These are phyloP conservation scores for Trichoderma asperellum DNA, from an alignment of 2,329 filamentous ascomycete genomes.

Conservation along the genomic window DNA sequence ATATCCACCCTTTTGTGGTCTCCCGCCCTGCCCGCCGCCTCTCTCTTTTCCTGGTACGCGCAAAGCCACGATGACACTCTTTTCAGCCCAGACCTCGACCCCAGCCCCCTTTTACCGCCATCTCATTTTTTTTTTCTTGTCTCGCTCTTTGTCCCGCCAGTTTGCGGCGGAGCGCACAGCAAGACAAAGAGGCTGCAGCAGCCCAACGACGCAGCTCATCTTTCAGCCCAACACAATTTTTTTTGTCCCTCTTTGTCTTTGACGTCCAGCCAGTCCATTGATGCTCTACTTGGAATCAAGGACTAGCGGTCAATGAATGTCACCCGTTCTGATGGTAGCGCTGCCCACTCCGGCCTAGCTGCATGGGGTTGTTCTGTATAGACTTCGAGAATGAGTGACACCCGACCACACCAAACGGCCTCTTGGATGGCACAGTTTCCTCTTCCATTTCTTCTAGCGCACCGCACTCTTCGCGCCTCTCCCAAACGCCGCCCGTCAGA, in stretches of 20 bases:
- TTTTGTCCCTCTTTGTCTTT: not conserved
- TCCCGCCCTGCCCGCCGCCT: not conserved
- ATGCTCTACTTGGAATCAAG: not conserved
- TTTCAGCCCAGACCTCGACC: not conserved
- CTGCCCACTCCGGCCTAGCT: not conserved
- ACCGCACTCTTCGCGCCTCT: too few relatives aligned
- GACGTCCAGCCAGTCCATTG: not conserved
- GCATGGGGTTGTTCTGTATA: not conserved
- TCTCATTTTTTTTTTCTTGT: too few relatives aligned
- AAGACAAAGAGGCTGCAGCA: not conserved
- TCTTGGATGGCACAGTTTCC: not conserved
- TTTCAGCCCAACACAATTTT: conserved; percentile 5
- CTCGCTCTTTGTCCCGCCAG: not conserved
- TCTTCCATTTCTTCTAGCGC: too few relatives aligned
- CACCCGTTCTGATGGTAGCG: not conserved
- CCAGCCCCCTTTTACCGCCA: conserved; percentile 15
- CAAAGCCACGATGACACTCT: not conserved
- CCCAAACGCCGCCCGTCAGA: conserved; percentile 19
- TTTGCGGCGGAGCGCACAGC: not conserved
- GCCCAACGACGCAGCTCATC: conserved; percentile 7
- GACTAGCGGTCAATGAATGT: not conserved
- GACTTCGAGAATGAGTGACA: not conserved
- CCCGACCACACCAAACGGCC: not conserved
- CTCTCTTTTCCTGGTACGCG: conserved; percentile 10
- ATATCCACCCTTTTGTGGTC: conserved; percentile 11